Evolutionary conservation across 495 filamentous ascomycete genomes (phyloP).

Genomic region (Peziza echinospora): DNA sequence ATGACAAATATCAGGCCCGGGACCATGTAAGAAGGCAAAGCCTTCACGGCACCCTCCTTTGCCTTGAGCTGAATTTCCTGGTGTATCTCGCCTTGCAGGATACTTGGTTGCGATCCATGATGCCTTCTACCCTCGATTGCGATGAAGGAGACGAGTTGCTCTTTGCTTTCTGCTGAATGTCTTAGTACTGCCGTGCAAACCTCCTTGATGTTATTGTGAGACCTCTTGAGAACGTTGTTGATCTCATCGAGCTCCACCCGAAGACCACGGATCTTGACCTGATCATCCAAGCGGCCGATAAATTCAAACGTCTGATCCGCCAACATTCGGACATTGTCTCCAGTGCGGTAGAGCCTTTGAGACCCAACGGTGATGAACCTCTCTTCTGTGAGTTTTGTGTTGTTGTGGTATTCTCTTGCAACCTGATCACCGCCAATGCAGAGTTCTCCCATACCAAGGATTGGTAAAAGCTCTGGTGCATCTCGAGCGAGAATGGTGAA

Average conservation of each 20-base stretch:
- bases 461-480: conserved; percentile 10
- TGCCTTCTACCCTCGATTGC: conserved; percentile 17
- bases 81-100: conserved; percentile 14
- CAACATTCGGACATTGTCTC: conserved; percentile 28
- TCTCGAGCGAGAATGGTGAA: conserved; percentile 9
- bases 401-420: conserved; percentile 24
- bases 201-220: conserved; percentile 25
- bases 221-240: conserved; percentile 27
- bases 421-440: conserved; percentile 23
- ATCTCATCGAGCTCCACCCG: conserved; percentile 31
- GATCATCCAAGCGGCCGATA: conserved; percentile 27
- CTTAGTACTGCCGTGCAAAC: conserved; percentile 42
- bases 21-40: conserved; percentile 21
- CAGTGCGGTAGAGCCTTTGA: conserved; percentile 28
- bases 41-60: conserved; percentile 3
- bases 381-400: conserved; percentile 16
- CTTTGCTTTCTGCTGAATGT: conserved; percentile 36
- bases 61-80: conserved; percentile 4
- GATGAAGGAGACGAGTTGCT: conserved; percentile 48
- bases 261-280: conserved; percentile 32
- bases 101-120: conserved; percentile 13
- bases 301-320: conserved; percentile 26
- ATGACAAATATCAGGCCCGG: conserved; percentile 17
- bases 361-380: conserved; percentile 20
- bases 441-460: conserved; percentile 21